Evolutionary conservation across 164 flowering plant genomes (phyloP).

Genomic region (Amborella trichopoda): DNA sequence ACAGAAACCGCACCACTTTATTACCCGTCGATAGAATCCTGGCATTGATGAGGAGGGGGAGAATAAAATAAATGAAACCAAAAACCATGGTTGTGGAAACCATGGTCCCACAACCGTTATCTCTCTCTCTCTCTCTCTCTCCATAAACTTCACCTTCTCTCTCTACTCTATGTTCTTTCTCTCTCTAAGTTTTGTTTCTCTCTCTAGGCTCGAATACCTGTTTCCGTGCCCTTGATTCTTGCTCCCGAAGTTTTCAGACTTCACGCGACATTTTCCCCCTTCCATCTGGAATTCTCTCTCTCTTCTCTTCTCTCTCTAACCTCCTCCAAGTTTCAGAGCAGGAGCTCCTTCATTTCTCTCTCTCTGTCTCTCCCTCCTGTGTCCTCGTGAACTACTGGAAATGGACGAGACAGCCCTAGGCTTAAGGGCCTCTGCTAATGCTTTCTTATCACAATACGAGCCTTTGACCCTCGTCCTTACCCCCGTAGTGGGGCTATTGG

Average conservation of each 20-base stretch:
- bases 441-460: constrained; percentile 52
- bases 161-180: background rate
- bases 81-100: no score
- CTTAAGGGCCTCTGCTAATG: constrained; percentile 48
- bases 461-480: constrained; percentile 48
- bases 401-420: constrained; percentile 16
- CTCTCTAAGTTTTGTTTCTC: background rate
- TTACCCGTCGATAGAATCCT: no score
- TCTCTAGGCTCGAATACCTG: background rate
- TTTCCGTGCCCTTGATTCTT: no score
- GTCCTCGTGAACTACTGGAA: background rate
- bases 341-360: background rate
- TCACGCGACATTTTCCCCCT: no score
- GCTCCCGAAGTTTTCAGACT: no score
- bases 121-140: background rate
- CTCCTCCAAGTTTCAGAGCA: background rate
- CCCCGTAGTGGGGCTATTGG: constrained; percentile 42
- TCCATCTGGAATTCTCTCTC: background rate
- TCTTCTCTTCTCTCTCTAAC: background rate
- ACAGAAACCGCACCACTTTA: background rate
- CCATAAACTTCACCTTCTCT: background rate
- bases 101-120: background rate
- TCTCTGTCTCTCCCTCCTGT: background rate
- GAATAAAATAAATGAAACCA: no score
- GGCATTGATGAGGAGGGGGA: no score